phyloP scores from a whole-genome alignment of 2,329 filamentous ascomycete species.

The Neofusicoccum kwambonambiense region DNA sequence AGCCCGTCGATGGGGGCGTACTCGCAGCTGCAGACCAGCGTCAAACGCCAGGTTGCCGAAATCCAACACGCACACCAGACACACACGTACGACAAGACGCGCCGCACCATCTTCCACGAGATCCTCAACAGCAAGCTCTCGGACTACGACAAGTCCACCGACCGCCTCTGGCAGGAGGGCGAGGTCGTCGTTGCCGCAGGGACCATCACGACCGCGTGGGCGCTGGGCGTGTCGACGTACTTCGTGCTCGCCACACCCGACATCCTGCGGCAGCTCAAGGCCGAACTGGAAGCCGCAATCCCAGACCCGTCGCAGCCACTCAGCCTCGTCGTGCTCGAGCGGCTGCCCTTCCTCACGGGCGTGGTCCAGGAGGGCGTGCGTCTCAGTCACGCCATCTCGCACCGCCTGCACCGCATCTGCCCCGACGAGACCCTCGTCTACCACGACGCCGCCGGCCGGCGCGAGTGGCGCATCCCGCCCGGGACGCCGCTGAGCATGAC shows the following conservation, averaged over 20 bases:
- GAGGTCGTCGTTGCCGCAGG: slow-evolving; percentile 21
- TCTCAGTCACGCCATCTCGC: slow-evolving; percentile 13
- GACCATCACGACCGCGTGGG: slow-evolving; percentile 36
- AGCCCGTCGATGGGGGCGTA: background rate
- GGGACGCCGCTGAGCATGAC: slow-evolving; percentile 15
- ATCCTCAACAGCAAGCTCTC: slow-evolving; percentile 18
- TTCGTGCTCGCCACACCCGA: background rate
- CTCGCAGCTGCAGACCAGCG: background rate
- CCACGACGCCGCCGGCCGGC: background rate
- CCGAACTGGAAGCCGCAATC: slow-evolving; percentile 3
- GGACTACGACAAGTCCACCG: slow-evolving; percentile 6
- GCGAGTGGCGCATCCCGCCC: slow-evolving; percentile 16
- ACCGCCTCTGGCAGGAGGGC: slow-evolving; percentile 17
- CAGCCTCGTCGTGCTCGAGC: background rate
- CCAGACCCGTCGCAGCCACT: background rate
- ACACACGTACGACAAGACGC: background rate
- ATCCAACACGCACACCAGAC: background rate
- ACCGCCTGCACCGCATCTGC: slow-evolving; percentile 20
- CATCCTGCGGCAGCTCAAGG: slow-evolving; percentile 1
- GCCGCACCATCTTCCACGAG: slow-evolving; percentile 19
- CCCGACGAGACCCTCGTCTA: slow-evolving; percentile 17
- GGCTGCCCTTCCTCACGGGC: slow-evolving; percentile 22
- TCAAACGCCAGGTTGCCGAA: background rate
- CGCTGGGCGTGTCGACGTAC: background rate
- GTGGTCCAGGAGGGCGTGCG: slow-evolving; percentile 23